A percentile compares a stretch with the other conserved stretches of the same genome.
These are phyloP conservation scores for Aspergillus homomorphus DNA, from an alignment of 495 filamentous ascomycete species.

Conservation along the genomic window DNA sequence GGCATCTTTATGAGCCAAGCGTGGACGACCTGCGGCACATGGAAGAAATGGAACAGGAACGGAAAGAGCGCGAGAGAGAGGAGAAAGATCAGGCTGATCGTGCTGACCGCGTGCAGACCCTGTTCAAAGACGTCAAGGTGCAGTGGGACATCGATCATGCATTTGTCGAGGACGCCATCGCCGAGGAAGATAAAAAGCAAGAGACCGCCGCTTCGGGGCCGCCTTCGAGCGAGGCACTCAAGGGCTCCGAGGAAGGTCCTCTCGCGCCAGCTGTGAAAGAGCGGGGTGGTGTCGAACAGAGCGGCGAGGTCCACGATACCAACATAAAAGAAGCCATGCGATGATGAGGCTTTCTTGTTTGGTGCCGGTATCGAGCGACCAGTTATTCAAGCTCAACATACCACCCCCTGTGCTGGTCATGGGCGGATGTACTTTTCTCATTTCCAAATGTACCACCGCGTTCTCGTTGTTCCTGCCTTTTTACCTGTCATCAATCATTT, in stretches of 20 bases:
- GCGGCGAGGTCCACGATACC: neutral
- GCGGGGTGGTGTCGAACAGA: neutral
- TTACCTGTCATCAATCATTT: neutral
- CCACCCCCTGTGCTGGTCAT: conserved; percentile 22
- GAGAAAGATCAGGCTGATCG: conserved; percentile 64
- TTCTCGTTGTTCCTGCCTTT: conserved; percentile 1
- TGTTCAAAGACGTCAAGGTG: conserved; percentile 64
- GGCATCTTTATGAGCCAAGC: conserved; percentile 98
- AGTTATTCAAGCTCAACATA: neutral
- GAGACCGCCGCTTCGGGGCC: conserved; percentile 6
- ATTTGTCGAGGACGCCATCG: conserved; percentile 63
- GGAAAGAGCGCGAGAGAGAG: conserved; percentile 66
- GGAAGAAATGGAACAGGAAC: conserved; percentile 92
- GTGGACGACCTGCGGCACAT: conserved; percentile 97
- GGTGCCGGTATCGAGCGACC: neutral
- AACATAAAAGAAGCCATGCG: neutral
- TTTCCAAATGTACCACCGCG: conserved; percentile 2
- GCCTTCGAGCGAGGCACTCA: conserved; percentile 7
- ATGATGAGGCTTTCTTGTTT: neutral
- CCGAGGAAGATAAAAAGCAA: conserved; percentile 45
- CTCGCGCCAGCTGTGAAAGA: conserved; percentile 7
- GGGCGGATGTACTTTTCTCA: conserved; percentile 8
- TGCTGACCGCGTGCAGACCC: conserved; percentile 15
- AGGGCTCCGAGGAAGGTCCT: conserved; percentile 8
- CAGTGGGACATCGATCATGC: conserved; percentile 85